Evolutionary conservation across 2,329 filamentous ascomycete genomes (phyloP).

Genomic region (Hypoxylon sp.): DNA sequence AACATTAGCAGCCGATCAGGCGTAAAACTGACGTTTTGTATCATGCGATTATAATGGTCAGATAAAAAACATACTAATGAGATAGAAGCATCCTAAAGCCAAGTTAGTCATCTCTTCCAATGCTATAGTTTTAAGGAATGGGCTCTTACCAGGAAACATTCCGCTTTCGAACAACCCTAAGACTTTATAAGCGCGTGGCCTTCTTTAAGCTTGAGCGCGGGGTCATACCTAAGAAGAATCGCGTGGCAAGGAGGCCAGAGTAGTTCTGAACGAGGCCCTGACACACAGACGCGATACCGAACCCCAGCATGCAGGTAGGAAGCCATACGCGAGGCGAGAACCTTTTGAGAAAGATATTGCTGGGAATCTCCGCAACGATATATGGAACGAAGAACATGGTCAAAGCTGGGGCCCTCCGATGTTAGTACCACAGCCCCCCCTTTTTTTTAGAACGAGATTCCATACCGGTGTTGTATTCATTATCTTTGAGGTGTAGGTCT

Average conservation of each 20-base stretch:
- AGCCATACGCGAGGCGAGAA: slow-evolving; percentile 66
- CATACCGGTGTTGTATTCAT: slow-evolving; percentile 77
- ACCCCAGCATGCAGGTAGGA: slow-evolving; percentile 85
- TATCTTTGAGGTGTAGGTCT: slow-evolving; percentile 72
- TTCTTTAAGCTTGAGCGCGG: neutral
- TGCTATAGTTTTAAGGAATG: neutral
- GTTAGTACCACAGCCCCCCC: slow-evolving; percentile 4
- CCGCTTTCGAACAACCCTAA: slow-evolving; percentile 79
- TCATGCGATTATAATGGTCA: slow-evolving; percentile 32
- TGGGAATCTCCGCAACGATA: slow-evolving; percentile 79
- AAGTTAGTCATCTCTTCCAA: slow-evolving; percentile 35
- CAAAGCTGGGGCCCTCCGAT: slow-evolving; percentile 60
- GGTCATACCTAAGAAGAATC: slow-evolving; percentile 80
- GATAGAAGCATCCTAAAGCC: slow-evolving; percentile 75
- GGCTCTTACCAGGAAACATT: slow-evolving; percentile 62
- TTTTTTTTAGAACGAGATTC: neutral
- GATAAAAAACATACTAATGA: slow-evolving; percentile 78
- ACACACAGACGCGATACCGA: slow-evolving; percentile 80
- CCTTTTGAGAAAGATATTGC: slow-evolving; percentile 79
- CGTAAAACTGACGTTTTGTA: neutral
- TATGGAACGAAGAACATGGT: slow-evolving; percentile 89
- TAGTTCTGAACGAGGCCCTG: slow-evolving; percentile 87
- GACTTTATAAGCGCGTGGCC: slow-evolving; percentile 2
- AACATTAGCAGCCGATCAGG: slow-evolving; percentile 36
- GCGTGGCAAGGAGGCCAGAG: slow-evolving; percentile 80